Conservation (phyloP, 139 green algal species). For the Chlorella sorokiniana region DNA sequence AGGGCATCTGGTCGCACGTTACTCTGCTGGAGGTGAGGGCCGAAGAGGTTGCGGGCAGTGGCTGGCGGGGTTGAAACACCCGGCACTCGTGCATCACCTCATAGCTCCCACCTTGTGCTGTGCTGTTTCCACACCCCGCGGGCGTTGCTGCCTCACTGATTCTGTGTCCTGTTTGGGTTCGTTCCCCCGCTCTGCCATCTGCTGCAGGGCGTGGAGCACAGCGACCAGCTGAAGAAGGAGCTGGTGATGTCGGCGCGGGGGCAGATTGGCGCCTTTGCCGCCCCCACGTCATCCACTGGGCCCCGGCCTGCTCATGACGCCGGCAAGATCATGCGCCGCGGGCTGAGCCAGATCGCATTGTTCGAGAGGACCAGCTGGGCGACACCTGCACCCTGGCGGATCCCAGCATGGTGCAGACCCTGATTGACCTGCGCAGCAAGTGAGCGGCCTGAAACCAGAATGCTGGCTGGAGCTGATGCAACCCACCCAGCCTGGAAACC, state of each 20-base stretch:
- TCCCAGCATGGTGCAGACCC: conserved; percentile 76
- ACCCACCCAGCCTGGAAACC: no score
- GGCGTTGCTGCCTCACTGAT: background rate
- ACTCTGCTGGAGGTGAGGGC: conserved; percentile 69
- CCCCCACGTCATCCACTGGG: conserved; percentile 97
- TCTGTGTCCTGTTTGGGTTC: no score
- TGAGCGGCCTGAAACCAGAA: conserved; percentile 20
- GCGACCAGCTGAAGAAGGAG: conserved; percentile 71
- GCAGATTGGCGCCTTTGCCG: conserved; percentile 84
- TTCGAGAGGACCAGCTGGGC: conserved; percentile 70
- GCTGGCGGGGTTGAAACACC: no score
- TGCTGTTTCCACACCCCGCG: background rate
- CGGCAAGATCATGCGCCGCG: conserved; percentile 57
- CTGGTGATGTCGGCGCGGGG: conserved; percentile 66
- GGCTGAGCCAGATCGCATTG: conserved; percentile 82
- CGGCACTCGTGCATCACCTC: no score
- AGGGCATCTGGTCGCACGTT: conserved; percentile 96
- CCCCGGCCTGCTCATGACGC: conserved; percentile 88
- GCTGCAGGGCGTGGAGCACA: conserved; percentile 33
- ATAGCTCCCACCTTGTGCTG: background rate
- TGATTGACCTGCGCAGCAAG: conserved; percentile 72
- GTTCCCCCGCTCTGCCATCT: no score
- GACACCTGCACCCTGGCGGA: conserved; percentile 85
- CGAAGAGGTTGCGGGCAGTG: background rate
- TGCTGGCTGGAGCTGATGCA: no score